A percentile compares a stretch with the other conserved stretches of the same genome.
Evolutionary conservation across 768 basidiomycete species (phyloP).

Genomic region (Heimioporus sp.): DNA sequence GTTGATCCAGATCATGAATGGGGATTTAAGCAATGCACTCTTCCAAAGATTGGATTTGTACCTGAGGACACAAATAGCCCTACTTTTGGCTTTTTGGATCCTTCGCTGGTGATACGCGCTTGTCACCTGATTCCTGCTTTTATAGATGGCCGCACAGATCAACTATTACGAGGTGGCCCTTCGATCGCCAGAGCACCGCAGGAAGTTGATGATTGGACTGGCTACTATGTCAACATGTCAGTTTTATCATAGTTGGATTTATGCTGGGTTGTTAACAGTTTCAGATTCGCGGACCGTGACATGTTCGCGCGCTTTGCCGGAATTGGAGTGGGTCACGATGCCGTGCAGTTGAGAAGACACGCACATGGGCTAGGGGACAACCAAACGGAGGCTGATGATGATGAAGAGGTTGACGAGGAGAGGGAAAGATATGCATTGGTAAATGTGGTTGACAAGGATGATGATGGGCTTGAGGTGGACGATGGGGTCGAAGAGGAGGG

Average conservation of each 20-base stretch:
- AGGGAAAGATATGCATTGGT: too few species aligned
- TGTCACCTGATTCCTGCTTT: neutral
- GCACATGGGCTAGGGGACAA: too few species aligned
- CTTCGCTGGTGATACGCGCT: neutral
- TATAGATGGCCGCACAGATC: neutral
- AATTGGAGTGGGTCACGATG: slow-evolving; percentile 3
- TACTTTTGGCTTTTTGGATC: slow-evolving; percentile 2
- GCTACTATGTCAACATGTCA: slow-evolving; percentile 2
- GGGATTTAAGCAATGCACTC: neutral
- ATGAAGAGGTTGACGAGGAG: too few species aligned
- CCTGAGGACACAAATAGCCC: neutral
- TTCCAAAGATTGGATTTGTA: neutral
- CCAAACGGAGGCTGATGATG: too few species aligned
- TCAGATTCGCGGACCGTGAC: slow-evolving; percentile 6
- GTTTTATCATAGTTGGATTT: neutral
- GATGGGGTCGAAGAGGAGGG: too few species aligned
- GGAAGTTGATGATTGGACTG: neutral
- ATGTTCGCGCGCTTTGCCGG: slow-evolving; percentile 4
- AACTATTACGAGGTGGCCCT: neutral
- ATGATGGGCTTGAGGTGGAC: too few species aligned
- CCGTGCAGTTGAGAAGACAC: too few species aligned
- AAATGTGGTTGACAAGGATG: too few species aligned
- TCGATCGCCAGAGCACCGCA: neutral
- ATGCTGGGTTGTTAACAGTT: neutral
- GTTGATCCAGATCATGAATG: neutral